A percentile compares a stretch with the other conserved stretches of the same genome.
These are phyloP conservation scores for Coemansia sp. DNA, from an alignment of 192 early-diverging fungal genomes.

Conservation along the genomic window DNA sequence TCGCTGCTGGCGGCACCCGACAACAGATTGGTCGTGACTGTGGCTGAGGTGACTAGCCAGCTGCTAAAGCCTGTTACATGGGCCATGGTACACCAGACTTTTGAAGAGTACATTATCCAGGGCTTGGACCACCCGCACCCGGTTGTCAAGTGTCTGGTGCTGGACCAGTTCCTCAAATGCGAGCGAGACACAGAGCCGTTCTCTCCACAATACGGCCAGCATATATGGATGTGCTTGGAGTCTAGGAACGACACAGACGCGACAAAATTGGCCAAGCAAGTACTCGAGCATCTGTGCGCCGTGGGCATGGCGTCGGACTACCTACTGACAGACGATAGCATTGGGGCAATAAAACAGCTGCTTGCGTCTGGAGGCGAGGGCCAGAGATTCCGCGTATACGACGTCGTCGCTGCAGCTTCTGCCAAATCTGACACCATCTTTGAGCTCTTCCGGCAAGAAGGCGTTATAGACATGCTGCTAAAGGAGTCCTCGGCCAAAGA, in stretches of 20 bases:
- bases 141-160: slow-evolving; percentile 41
- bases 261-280: slow-evolving; percentile 32
- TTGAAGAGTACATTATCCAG: slow-evolving; percentile 52
- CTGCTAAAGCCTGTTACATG: slow-evolving; percentile 49
- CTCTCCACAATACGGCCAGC: slow-evolving; percentile 41
- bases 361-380: slow-evolving; percentile 26
- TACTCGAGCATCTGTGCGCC: slow-evolving; percentile 25
- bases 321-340: slow-evolving; percentile 27
- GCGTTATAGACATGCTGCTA: slow-evolving; percentile 28
- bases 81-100: slow-evolving; percentile 49
- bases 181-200: slow-evolving; percentile 31
- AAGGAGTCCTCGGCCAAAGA: slow-evolving; percentile 31
- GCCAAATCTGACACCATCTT: slow-evolving; percentile 20
- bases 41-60: slow-evolving; percentile 35
- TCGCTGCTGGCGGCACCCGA: slow-evolving; percentile 46
- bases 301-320: slow-evolving; percentile 33
- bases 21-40: slow-evolving; percentile 41
- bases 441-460: slow-evolving; percentile 35
- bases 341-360: slow-evolving; percentile 14
- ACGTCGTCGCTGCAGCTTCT: slow-evolving; percentile 33
- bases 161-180: slow-evolving; percentile 50
- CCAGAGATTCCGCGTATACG: slow-evolving; percentile 50
- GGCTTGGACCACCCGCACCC: slow-evolving; percentile 49
- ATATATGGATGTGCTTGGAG: slow-evolving; percentile 45
- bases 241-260: slow-evolving; percentile 36